A percentile compares a stretch with the other conserved stretches of the same genome.
Evolutionary conservation across 768 basidiomycete species (phyloP).

Genomic region (Panaeolus papilionaceus): DNA sequence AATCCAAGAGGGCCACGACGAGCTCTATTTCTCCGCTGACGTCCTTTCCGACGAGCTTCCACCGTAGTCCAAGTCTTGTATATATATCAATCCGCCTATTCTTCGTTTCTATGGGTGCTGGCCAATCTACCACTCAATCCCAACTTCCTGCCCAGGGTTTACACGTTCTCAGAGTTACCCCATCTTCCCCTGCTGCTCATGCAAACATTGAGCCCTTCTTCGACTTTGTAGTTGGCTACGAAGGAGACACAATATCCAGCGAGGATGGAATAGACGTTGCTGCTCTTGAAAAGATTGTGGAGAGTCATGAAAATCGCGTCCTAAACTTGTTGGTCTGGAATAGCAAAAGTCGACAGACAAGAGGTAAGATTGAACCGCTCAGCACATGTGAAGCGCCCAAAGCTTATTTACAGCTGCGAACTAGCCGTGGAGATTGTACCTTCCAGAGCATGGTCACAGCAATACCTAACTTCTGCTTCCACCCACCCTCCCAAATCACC

Average conservation of each 20-base stretch:
- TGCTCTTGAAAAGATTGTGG: conserved; percentile 81
- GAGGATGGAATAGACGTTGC: conserved; percentile 67
- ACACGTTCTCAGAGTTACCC: conserved; percentile 90
- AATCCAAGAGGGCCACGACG: neutral
- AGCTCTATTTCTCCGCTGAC: conserved; percentile 9
- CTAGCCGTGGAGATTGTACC: conserved; percentile 86
- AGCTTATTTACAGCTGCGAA: conserved; percentile 18
- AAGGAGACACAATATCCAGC: conserved; percentile 64
- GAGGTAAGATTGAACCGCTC: conserved; percentile 52
- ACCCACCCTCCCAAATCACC: conserved; percentile 37
- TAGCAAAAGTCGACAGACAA: conserved; percentile 73
- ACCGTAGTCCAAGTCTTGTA: neutral
- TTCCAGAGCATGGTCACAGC: conserved; percentile 81
- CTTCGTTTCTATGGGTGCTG: conserved; percentile 64
- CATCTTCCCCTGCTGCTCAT: conserved; percentile 85
- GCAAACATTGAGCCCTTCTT: conserved; percentile 92
- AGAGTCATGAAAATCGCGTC: conserved; percentile 74
- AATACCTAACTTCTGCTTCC: conserved; percentile 40
- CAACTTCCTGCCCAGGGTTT: conserved; percentile 67
- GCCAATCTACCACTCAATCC: conserved; percentile 65
- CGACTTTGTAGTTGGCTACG: conserved; percentile 94
- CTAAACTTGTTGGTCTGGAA: conserved; percentile 85
- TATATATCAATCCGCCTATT: conserved; percentile 2
- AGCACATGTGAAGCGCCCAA: conserved; percentile 7
- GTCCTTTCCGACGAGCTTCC: neutral